Evolutionary conservation across 1,139 yeast genomes (phyloP).

Genomic region (Saccharomyces uvarum): DNA sequence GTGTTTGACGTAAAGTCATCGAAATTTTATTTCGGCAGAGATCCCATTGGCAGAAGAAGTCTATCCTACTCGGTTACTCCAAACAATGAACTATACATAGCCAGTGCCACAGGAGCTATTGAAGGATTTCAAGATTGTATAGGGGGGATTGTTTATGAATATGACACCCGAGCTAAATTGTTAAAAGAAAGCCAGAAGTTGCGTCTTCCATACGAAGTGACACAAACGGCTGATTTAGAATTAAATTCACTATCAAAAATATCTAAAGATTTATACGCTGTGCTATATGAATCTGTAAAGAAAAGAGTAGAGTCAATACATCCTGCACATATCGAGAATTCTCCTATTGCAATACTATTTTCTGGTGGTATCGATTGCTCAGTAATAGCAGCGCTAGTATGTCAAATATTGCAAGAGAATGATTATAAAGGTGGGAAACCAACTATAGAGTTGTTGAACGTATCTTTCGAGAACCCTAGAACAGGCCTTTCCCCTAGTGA

Average conservation of each 20-base stretch:
- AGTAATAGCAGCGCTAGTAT: slow-evolving; percentile 47
- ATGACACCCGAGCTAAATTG: slow-evolving; percentile 25
- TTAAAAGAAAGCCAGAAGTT: slow-evolving; percentile 14
- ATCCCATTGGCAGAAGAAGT: slow-evolving; percentile 73
- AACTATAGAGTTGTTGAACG: slow-evolving; percentile 72
- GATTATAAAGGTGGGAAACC: slow-evolving; percentile 16
- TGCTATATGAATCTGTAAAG: slow-evolving; percentile 38
- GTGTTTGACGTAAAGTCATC: slow-evolving; percentile 37
- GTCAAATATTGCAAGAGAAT: slow-evolving; percentile 17
- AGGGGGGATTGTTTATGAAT: slow-evolving; percentile 43
- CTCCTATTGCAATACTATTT: slow-evolving; percentile 56
- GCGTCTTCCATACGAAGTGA: slow-evolving; percentile 17
- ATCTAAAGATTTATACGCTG: slow-evolving; percentile 22
- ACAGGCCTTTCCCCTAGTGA: slow-evolving; percentile 49
- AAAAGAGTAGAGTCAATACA: slow-evolving; percentile 51
- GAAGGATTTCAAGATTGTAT: slow-evolving; percentile 44
- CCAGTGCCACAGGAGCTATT: slow-evolving; percentile 36
- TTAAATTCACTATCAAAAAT: slow-evolving; percentile 11
- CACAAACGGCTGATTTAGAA: slow-evolving; percentile 13
- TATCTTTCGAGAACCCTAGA: slow-evolving; percentile 89
- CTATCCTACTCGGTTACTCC: slow-evolving; percentile 40
- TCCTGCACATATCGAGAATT: slow-evolving; percentile 40
- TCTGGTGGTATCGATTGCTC: slow-evolving; percentile 97
- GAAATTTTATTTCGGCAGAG: slow-evolving; percentile 71
- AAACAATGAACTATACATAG: slow-evolving; percentile 34